Evolutionary conservation across 257 asterid genomes (phyloP).

Genomic region (Knoxia roxburghii): DNA sequence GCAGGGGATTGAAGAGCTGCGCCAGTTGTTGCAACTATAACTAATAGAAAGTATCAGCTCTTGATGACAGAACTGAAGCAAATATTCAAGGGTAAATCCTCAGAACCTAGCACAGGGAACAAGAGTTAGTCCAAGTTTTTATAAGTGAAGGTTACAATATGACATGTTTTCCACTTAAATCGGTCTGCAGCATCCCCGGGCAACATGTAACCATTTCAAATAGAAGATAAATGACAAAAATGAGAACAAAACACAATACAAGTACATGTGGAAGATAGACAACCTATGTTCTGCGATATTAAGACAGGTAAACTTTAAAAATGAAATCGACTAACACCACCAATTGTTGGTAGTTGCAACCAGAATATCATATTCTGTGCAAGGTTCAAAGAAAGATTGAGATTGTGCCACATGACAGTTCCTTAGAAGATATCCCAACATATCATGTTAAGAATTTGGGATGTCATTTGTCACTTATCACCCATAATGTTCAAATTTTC

Average conservation of each 20-base stretch:
- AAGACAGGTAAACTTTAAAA: too few relatives aligned
- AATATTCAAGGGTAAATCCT: not conserved
- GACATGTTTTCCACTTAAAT: not conserved
- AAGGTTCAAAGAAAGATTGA: too few relatives aligned
- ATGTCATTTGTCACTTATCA: not conserved
- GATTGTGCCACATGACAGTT: not conserved
- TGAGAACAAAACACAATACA: too few relatives aligned
- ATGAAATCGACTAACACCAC: too few relatives aligned
- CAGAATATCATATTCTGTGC: too few relatives aligned
- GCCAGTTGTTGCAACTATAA: not conserved
- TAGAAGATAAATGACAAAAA: not conserved
- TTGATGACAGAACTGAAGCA: not conserved
- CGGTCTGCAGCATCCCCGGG: not conserved
- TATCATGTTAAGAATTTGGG: not conserved
- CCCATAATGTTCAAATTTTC: not conserved
- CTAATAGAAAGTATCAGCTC: not conserved
- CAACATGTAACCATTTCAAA: not conserved
- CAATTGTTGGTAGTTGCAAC: too few relatives aligned
- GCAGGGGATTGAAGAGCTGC: not conserved
- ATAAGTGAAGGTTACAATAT: not conserved
- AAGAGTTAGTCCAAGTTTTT: not conserved
- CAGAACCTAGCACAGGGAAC: constrained; percentile 1
- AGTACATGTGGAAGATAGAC: too few relatives aligned
- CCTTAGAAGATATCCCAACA: not conserved
- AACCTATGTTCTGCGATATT: too few relatives aligned